These are phyloP conservation scores for Pigoraptor vietnamica DNA, from an alignment of 78 protist genomes.

Conservation along the genomic window DNA sequence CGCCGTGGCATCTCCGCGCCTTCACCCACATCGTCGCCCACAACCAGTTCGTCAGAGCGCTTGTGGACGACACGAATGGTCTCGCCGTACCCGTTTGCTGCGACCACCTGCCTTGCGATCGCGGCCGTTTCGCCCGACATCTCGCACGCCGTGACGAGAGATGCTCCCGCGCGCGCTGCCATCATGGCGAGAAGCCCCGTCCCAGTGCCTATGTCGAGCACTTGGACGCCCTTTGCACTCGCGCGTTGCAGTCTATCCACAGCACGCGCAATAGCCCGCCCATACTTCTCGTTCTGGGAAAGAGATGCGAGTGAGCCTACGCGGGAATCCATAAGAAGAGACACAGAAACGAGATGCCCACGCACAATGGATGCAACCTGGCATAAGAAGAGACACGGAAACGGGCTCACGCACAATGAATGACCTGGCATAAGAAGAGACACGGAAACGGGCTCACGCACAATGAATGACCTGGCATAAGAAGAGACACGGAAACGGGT, in stretches of 20 bases:
- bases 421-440: no score
- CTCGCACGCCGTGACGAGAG: constrained; percentile 30
- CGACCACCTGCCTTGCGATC: background rate
- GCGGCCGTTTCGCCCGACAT: background rate
- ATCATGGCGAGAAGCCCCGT: constrained; percentile 40
- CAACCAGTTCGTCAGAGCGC: background rate
- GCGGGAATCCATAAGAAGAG: no score
- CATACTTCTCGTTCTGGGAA: background rate
- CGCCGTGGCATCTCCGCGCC: background rate
- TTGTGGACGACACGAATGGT: background rate
- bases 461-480: background rate
- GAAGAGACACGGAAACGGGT: background rate
- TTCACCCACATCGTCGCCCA: background rate
- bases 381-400: no score
- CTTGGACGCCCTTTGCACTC: background rate
- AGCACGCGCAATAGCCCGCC: background rate
- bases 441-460: background rate
- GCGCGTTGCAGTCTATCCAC: background rate
- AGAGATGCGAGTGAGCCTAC: no score
- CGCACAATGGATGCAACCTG: no score
- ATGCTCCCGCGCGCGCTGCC: constrained; percentile 39
- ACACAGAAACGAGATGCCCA: no score
- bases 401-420: no score
- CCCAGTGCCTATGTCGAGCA: constrained; percentile 52
- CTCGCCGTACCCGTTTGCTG: background rate